Evolutionary conservation across 164 flowering plant species (phyloP), one percentile per base, ranked within the genome.

Genomic region (Liquidambar formosana): DNA sequence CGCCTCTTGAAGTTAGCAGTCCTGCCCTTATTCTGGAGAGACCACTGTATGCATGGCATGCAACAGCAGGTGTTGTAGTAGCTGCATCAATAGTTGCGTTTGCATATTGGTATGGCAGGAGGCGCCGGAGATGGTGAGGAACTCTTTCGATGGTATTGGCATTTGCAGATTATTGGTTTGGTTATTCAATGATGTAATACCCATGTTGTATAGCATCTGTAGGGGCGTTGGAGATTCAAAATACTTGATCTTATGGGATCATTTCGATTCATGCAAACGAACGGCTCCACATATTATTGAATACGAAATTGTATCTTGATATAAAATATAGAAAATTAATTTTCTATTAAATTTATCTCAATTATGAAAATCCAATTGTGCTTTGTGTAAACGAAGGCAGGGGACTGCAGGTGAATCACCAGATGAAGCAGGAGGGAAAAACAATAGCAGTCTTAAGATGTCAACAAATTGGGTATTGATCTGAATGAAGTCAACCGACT

Each of bases 41-140:
- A 61, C 95, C 96, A 25, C 0, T 81, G 22, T 77, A 86, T 67
- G 80, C 71, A n/a, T 89, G 88, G 90, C 94, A 89, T 73, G 97
- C 94, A 1, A 68, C 91, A 10, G 92, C 93, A 33, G 97, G 97
- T 23, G 96, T 95, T 22, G 19, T 88, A 28, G 64, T 87, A 28
- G 97, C 97, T 60, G 86, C 86, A 11, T 91, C 99, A 1, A 67
- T 92, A 21, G 92, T 97, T 45, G 90, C 85, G 41, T 92, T 92
- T 77, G 99, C 94, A 25, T 91, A 82, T 47, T 95, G 97, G 97
- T 91, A 92, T 70, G 97, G 99, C 38, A 86, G 85, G 77, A 86
- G 81, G 65, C 97, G 93, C 51, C 75, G 88, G 16, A 83, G 94
- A 77, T 91, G 99, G 99, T 91, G 81, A 86, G 46, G 19, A 1